A percentile compares a stretch with the other conserved stretches of the same genome.
These are phyloP conservation scores for Phytophthora ramorum DNA, from an alignment of 352 stramenopile species.

Conservation along the genomic window DNA sequence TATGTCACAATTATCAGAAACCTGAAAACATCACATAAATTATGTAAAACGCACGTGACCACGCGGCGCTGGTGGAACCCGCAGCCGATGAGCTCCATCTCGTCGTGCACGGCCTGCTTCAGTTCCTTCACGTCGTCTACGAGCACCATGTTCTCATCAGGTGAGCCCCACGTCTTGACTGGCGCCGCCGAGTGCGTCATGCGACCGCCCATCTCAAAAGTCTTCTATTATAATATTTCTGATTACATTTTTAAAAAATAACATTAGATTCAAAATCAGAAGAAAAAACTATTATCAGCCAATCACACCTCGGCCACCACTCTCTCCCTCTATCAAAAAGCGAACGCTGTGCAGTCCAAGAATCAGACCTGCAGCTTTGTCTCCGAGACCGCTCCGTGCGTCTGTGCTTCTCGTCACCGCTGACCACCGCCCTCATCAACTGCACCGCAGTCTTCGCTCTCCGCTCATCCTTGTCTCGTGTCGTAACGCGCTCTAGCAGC, in stretches of 20 bases:
- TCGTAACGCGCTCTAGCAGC: slow-evolving; percentile 17
- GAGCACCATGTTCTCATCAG: slow-evolving; percentile 32
- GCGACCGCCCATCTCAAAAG: slow-evolving; percentile 18
- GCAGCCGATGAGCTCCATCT: slow-evolving; percentile 81
- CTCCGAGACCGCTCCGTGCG: slow-evolving; percentile 1
- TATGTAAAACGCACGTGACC: slow-evolving; percentile 58
- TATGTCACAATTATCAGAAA: slow-evolving; percentile 38
- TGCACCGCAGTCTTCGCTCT: slow-evolving; percentile 6
- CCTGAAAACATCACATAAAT: slow-evolving; percentile 5
- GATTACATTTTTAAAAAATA: slow-evolving; percentile 1
- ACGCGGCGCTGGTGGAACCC: slow-evolving; percentile 75
- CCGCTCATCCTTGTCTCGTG: slow-evolving; percentile 19
- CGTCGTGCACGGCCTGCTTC: slow-evolving; percentile 72
- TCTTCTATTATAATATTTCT: background rate
- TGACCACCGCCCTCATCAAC: background rate
- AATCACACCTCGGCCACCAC: slow-evolving; percentile 1
- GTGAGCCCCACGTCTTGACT: slow-evolving; percentile 34
- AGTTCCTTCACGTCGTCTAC: slow-evolving; percentile 70
- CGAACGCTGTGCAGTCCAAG: background rate
- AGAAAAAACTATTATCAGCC: background rate
- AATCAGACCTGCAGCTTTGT: slow-evolving; percentile 16
- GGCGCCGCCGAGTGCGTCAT: slow-evolving; percentile 21
- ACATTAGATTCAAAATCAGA: background rate
- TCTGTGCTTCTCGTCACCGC: slow-evolving; percentile 14
- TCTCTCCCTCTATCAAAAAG: slow-evolving; percentile 15